These are phyloP conservation scores for Voacanga thouarsii DNA, from an alignment of 257 asterid species.

Conservation along the genomic window DNA sequence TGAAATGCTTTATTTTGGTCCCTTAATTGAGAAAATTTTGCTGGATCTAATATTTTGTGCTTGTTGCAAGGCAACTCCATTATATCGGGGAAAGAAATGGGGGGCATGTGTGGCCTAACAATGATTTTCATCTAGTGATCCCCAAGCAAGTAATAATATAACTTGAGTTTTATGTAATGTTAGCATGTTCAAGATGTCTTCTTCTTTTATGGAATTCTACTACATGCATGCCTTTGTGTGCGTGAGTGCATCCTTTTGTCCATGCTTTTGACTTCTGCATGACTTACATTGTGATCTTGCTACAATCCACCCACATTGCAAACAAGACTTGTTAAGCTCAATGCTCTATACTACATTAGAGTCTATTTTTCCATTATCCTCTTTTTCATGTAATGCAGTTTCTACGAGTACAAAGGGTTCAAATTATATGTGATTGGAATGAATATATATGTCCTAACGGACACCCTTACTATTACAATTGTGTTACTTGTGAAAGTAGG, in stretches of 20 bases:
- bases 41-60: too few species aligned
- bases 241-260: background rate
- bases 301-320: slow-evolving; percentile 51
- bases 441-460: slow-evolving; percentile 91
- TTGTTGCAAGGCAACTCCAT: slow-evolving; percentile 25
- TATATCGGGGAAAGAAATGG: slow-evolving; percentile 16
- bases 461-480: slow-evolving; percentile 66
- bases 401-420: slow-evolving; percentile 34
- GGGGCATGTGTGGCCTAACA: slow-evolving; percentile 15
- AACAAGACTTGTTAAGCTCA: slow-evolving; percentile 29
- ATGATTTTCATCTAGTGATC: slow-evolving; percentile 17
- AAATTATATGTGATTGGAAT: slow-evolving; percentile 77
- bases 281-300: slow-evolving; percentile 12
- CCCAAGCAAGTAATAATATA: background rate
- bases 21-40: too few species aligned
- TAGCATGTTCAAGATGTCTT: background rate
- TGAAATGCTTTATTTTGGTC: too few species aligned
- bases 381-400: slow-evolving; percentile 27
- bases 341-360: slow-evolving; percentile 27
- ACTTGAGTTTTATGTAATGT: background rate
- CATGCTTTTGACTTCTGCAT: background rate
- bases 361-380: slow-evolving; percentile 24
- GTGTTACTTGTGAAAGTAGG: slow-evolving; percentile 84
- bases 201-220: background rate
- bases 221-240: too few species aligned